phyloP scores from a whole-genome alignment of 148 eudicot species.

The Camellia lanceoleosa region DNA sequence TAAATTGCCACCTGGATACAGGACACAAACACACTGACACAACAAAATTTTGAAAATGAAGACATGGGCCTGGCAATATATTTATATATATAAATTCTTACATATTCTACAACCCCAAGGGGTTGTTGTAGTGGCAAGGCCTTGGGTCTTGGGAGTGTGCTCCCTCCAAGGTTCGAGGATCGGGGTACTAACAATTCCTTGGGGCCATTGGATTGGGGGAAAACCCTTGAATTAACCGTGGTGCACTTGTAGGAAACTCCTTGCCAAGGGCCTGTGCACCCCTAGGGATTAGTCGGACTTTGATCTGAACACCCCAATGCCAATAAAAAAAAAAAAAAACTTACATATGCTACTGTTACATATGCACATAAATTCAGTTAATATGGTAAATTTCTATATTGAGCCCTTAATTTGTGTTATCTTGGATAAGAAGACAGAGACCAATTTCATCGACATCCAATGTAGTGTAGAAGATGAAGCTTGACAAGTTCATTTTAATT shows the following conservation, averaged over 20 bases:
- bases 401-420: neutral
- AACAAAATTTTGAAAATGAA: neutral
- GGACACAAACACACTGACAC: neutral
- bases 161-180: too few species aligned
- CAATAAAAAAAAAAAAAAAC: neutral
- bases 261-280: too few species aligned
- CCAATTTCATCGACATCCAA: neutral
- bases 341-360: neutral
- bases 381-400: neutral
- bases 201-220: too few species aligned
- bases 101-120: neutral
- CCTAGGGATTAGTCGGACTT: too few species aligned
- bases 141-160: too few species aligned
- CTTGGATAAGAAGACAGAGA: neutral
- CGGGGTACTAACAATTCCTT: too few species aligned
- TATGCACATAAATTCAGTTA: neutral
- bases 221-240: too few species aligned
- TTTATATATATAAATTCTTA: neutral
- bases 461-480: neutral
- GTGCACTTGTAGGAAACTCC: too few species aligned
- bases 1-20: neutral
- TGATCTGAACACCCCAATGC: neutral
- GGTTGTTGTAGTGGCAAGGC: too few species aligned
- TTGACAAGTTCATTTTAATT: neutral
- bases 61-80: neutral